Evolutionary conservation across 2,329 filamentous ascomycete genomes (phyloP).

Genomic region (Cercospora berteroae): DNA sequence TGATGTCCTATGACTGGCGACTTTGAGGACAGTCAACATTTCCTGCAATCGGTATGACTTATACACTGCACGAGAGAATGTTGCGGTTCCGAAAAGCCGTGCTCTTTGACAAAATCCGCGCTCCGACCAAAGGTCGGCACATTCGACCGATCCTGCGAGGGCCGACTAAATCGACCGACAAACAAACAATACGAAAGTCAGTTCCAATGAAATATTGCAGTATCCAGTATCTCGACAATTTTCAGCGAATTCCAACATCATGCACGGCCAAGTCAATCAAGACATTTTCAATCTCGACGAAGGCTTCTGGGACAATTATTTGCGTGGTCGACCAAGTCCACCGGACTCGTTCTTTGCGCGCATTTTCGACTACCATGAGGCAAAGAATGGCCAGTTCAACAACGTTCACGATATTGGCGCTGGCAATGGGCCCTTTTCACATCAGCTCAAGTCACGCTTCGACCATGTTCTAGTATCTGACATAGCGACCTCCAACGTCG

Average conservation of each 20-base stretch:
- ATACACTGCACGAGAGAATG: not conserved
- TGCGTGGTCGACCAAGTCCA: constrained; percentile 25
- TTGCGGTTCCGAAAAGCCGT: not conserved
- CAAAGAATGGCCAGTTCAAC: constrained; percentile 21
- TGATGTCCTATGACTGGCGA: not conserved
- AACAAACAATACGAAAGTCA: not conserved
- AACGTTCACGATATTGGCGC: constrained; percentile 30
- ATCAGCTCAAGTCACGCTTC: not conserved
- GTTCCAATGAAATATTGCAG: not conserved
- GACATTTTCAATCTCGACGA: constrained; percentile 15
- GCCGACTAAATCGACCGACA: not conserved
- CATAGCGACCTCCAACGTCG: not conserved
- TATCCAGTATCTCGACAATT: not conserved
- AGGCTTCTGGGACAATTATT: constrained; percentile 32
- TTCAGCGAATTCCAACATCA: not conserved
- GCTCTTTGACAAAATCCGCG: not conserved
- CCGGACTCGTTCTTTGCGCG: constrained; percentile 30
- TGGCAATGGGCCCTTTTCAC: constrained; percentile 13
- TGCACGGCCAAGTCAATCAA: constrained; percentile 1
- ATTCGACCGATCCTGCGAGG: not conserved
- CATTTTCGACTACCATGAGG: constrained; percentile 30
- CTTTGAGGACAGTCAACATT: not conserved
- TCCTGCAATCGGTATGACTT: not conserved
- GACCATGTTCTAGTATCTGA: not conserved
- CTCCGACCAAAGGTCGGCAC: not conserved